These are phyloP conservation scores for Panicum hallii DNA, from an alignment of 202 grass and related monocot species.

Conservation along the genomic window DNA sequence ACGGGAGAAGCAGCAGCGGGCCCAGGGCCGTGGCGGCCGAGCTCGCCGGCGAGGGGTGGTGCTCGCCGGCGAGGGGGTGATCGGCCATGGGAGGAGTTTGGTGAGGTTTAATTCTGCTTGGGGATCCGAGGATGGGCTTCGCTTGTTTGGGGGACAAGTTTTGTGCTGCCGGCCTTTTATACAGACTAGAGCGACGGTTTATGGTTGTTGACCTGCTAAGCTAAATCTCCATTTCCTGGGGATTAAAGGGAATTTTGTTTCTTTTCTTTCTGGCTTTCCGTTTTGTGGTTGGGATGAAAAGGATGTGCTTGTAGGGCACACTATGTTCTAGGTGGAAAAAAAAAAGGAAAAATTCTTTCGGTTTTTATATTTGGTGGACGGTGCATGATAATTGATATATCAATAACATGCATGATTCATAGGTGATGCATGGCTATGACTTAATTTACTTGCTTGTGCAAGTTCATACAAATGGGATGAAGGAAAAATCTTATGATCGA, in stretches of 20 bases:
- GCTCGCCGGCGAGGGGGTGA: conserved; percentile 45
- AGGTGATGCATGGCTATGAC: background rate
- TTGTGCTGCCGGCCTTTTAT: conserved; percentile 47
- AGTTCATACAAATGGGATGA: background rate
- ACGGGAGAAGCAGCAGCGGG: conserved; percentile 69
- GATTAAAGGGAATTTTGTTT: background rate
- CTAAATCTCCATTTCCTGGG: background rate
- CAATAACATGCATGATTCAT: background rate
- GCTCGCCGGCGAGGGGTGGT: conserved; percentile 44
- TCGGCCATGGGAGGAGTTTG: conserved; percentile 45
- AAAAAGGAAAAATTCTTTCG: background rate
- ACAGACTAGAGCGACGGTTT: conserved; percentile 6
- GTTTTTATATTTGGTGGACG: background rate
- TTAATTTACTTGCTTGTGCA: background rate
- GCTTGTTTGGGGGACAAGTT: conserved; percentile 50
- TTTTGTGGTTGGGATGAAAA: conserved; percentile 36
- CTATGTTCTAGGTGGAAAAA: background rate
- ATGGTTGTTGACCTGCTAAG: conserved; percentile 32
- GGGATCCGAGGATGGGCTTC: conserved; percentile 17
- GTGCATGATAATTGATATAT: background rate
- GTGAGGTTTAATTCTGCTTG: conserved; percentile 53
- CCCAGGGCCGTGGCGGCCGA: conserved; percentile 51
- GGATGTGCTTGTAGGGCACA: conserved; percentile 24
- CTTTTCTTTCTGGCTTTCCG: background rate
- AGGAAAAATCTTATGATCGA: background rate